Conservation (phyloP, 805 yeast genomes). For the Kodamaea hsintzibuensis region DNA sequence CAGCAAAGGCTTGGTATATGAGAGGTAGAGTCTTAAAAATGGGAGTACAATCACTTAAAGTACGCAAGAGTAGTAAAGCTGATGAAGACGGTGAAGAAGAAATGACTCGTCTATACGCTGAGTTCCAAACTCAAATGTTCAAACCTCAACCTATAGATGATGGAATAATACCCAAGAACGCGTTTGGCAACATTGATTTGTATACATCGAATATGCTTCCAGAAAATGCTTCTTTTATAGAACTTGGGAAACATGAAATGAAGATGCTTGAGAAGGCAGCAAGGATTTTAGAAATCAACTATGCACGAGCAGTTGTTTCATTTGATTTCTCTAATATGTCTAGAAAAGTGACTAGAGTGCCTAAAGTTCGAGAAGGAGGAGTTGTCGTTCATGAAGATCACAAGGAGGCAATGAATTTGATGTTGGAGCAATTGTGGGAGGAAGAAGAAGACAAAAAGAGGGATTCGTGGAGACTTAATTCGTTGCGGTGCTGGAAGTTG, state of each 20-base stretch:
- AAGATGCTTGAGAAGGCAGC: constrained; percentile 71
- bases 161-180: constrained; percentile 73
- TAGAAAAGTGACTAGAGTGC: constrained; percentile 37
- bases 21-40: constrained; percentile 71
- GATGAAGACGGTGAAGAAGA: constrained; percentile 45
- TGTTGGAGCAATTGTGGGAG: constrained; percentile 48
- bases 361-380: constrained; percentile 72
- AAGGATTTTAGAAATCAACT: constrained; percentile 65
- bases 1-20: constrained; percentile 86
- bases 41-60: constrained; percentile 67
- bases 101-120: constrained; percentile 63
- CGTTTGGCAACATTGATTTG: constrained; percentile 81
- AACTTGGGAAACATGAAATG: constrained; percentile 28
- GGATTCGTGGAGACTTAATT: constrained; percentile 46
- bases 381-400: constrained; percentile 67
- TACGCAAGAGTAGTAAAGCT: constrained; percentile 33
- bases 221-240: constrained; percentile 63
- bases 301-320: constrained; percentile 83
- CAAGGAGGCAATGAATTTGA: constrained; percentile 57
- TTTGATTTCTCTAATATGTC: constrained; percentile 60
- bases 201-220: constrained; percentile 84
- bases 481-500: constrained; percentile 55
- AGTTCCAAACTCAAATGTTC: constrained; percentile 72
- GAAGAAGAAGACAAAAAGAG: constrained; percentile 50
- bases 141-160: constrained; percentile 63